phyloP scores from a whole-genome alignment of 2,329 filamentous ascomycete species.

The Lasiodiplodia sp. region DNA sequence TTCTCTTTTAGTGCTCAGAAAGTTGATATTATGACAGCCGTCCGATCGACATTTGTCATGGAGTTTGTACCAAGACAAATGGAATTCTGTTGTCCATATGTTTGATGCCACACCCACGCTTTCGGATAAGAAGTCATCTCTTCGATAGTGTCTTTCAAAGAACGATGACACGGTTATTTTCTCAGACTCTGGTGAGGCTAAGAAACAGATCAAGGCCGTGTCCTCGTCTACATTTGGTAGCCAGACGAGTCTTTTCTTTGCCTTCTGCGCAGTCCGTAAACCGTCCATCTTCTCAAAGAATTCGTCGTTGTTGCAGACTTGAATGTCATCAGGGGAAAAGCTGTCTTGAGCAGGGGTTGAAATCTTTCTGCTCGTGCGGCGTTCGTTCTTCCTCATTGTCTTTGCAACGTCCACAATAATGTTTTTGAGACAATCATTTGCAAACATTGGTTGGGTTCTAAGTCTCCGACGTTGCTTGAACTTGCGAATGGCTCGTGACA shows the following conservation, averaged over 20 bases:
- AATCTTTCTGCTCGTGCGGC: no score
- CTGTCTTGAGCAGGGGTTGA: no score
- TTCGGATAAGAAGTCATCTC: slow-evolving; percentile 37
- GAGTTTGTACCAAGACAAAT: slow-evolving; percentile 39
- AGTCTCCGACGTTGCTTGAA: no score
- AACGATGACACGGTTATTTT: slow-evolving; percentile 33
- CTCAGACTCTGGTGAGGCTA: slow-evolving; percentile 31
- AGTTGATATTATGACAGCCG: neutral
- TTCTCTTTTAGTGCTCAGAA: neutral
- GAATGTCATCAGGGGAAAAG: neutral
- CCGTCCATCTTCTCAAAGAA: no score
- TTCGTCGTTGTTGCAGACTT: neutral
- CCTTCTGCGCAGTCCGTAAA: neutral
- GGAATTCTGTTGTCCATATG: slow-evolving; percentile 42
- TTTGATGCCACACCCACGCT: slow-evolving; percentile 37
- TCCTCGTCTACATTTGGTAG: neutral
- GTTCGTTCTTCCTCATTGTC: no score
- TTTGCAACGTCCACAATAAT: no score
- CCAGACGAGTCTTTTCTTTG: slow-evolving; percentile 26
- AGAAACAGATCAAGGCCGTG: slow-evolving; percentile 31
- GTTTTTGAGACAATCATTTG: fast-evolving
- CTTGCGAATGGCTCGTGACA: no score
- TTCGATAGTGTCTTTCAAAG: slow-evolving; percentile 35
- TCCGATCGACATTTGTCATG: no score
- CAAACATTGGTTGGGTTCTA: no score